phyloP scores from a whole-genome alignment of 2,329 filamentous ascomycete genomes.

The Endoconidiophora laricicola region DNA sequence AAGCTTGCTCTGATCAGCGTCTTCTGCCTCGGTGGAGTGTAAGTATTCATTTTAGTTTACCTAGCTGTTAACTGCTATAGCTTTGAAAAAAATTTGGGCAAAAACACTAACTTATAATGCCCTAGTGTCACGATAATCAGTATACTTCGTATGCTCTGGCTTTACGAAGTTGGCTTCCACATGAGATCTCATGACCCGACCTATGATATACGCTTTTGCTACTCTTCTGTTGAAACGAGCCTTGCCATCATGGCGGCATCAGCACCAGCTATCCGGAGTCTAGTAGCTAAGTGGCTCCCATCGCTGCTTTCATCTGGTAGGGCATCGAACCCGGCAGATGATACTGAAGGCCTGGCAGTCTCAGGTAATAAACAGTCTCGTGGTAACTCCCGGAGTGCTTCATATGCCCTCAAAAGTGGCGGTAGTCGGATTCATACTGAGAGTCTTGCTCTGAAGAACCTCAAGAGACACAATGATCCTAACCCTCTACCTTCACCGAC shows the following conservation, averaged over 20 bases:
- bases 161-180: conserved; percentile 11
- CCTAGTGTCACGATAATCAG: conserved; percentile 20
- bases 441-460: conserved; percentile 17
- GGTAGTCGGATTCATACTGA: conserved; percentile 9
- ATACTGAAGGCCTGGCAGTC: conserved; percentile 11
- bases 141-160: conserved; percentile 20
- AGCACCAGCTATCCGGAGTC: conserved; percentile 21
- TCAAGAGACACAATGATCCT: conserved; percentile 18
- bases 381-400: neutral
- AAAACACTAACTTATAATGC: neutral
- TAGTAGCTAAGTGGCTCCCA: conserved; percentile 22
- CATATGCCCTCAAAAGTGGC: neutral
- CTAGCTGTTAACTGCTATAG: no score
- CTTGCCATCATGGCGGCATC: conserved; percentile 23
- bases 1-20: conserved; percentile 25
- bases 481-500: conserved; percentile 21
- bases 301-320: conserved; percentile 16
- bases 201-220: conserved; percentile 20
- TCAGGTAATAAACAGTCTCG: conserved; percentile 13
- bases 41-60: conserved; percentile 14
- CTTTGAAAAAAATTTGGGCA: no score
- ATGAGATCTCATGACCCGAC: conserved; percentile 14
- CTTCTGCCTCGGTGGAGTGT: conserved; percentile 24
- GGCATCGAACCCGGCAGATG: neutral
- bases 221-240: conserved; percentile 22